Conservation (phyloP, 2,329 filamentous ascomycete genomes). For the Fusarium sp. region DNA sequence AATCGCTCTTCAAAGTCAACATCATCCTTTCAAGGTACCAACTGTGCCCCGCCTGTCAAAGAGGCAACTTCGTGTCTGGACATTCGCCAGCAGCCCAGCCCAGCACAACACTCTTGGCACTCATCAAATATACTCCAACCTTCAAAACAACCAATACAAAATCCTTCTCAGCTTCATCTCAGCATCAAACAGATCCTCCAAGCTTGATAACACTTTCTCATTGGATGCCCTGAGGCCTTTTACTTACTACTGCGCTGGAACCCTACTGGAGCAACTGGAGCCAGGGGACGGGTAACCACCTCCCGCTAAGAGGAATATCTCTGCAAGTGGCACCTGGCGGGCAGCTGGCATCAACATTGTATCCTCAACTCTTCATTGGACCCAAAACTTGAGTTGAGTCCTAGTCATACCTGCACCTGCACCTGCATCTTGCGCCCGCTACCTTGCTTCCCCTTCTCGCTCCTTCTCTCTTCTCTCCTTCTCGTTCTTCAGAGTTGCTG, state of each 20-base stretch:
- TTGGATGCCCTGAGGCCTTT: neutral
- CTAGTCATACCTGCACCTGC: neutral
- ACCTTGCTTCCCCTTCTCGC: neutral
- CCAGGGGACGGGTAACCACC: neutral
- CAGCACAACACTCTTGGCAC: neutral
- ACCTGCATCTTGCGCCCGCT: too few species aligned
- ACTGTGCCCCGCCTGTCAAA: accelerated
- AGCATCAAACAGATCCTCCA: neutral
- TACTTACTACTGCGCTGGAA: neutral
- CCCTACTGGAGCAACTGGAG: neutral
- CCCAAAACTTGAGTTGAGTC: neutral
- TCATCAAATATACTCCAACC: neutral
- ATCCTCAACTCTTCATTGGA: neutral
- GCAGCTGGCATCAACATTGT: neutral
- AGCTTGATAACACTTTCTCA: accelerated
- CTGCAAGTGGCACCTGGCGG: neutral
- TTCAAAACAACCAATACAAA: neutral
- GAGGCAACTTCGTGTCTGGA: neutral
- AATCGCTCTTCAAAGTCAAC: accelerated
- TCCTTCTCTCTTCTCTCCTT: too few species aligned
- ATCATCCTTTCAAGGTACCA: accelerated
- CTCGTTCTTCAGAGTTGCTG: neutral
- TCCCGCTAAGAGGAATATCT: neutral
- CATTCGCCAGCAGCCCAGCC: neutral
- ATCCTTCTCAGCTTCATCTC: too few species aligned